These are phyloP conservation scores for Cylindrotheca fusiformis DNA, from an alignment of 108 stramenopile species.

Conservation along the genomic window DNA sequence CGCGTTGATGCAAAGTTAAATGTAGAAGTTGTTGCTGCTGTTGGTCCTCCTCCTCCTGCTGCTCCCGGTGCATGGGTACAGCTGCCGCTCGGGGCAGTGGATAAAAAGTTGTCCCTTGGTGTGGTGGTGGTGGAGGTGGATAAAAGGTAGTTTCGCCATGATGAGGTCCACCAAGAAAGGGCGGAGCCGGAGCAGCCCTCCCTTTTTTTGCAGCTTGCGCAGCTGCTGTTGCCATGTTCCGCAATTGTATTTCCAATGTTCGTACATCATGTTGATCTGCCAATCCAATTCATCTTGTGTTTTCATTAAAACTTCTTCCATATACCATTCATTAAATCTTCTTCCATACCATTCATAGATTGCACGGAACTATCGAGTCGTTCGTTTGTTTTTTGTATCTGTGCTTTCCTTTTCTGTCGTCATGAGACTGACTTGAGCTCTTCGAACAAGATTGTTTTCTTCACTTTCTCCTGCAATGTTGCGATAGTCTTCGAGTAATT, in stretches of 20 bases:
- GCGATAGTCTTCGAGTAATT: not conserved
- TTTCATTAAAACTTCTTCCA: not conserved
- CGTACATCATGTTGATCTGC: not conserved
- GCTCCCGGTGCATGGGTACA: too few relatives aligned
- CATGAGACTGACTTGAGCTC: not conserved
- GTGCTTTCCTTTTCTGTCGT: not conserved
- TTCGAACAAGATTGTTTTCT: not conserved
- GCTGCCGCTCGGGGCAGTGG: too few relatives aligned
- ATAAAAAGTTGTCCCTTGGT: not conserved
- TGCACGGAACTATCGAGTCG: not conserved
- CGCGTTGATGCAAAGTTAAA: too few relatives aligned
- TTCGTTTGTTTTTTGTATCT: not conserved
- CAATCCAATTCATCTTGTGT: not conserved
- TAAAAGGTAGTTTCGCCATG: not conserved
- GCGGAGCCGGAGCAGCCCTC: too few relatives aligned
- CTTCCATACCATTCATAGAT: not conserved
- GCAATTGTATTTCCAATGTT: not conserved
- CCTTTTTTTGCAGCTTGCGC: too few relatives aligned
- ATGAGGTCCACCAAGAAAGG: not conserved
- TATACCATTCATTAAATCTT: too few relatives aligned
- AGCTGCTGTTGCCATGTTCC: not conserved
- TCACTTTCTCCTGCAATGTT: not conserved
- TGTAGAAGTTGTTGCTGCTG: too few relatives aligned
- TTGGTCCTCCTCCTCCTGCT: too few relatives aligned
- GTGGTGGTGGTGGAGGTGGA: not conserved